A percentile compares a stretch with the other conserved stretches of the same genome.
These are phyloP conservation scores for Anthracocystis walkeri DNA, from an alignment of 1,284 basidiomycete genomes.

Conservation along the genomic window DNA sequence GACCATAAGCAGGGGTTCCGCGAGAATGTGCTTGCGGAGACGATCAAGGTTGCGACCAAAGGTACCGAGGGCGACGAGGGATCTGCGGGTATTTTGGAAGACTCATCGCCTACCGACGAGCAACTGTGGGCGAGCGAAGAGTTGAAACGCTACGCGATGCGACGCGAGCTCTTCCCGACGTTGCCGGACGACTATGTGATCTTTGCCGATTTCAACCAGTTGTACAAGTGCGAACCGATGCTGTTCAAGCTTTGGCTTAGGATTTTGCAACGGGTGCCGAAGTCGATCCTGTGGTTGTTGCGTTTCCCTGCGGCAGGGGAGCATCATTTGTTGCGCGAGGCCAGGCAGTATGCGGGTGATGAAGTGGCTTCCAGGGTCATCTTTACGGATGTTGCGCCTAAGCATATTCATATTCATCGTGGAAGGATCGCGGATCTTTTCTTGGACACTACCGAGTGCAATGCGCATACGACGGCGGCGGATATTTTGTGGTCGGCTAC, in stretches of 20 bases:
- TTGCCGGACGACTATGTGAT: constrained; percentile 72
- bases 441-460: constrained; percentile 78
- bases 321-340: constrained; percentile 73
- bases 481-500: constrained; percentile 77
- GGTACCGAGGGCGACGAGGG: constrained; percentile 6
- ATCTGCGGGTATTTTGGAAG: too few species aligned
- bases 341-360: constrained; percentile 74
- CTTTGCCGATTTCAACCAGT: constrained; percentile 78
- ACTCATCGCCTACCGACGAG: constrained; percentile 38
- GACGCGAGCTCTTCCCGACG: constrained; percentile 71
- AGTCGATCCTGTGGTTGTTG: constrained; percentile 76
- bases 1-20: constrained; percentile 76
- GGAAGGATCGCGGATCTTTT: constrained; percentile 75
- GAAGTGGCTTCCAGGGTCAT: constrained; percentile 74
- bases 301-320: constrained; percentile 76
- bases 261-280: constrained; percentile 73
- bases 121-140: constrained; percentile 74
- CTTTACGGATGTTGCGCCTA: constrained; percentile 75
- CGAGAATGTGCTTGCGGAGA: constrained; percentile 36
- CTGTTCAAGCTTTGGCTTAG: constrained; percentile 75
- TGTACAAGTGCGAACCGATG: constrained; percentile 70
- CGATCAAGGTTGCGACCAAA: constrained; percentile 14
- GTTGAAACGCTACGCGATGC: constrained; percentile 72
- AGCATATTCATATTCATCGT: constrained; percentile 75
- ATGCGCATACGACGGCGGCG: constrained; percentile 76